Base-by-base conservation (phyloP, 257 asterid species). In the Ophiorrhiza pumila region DNA sequence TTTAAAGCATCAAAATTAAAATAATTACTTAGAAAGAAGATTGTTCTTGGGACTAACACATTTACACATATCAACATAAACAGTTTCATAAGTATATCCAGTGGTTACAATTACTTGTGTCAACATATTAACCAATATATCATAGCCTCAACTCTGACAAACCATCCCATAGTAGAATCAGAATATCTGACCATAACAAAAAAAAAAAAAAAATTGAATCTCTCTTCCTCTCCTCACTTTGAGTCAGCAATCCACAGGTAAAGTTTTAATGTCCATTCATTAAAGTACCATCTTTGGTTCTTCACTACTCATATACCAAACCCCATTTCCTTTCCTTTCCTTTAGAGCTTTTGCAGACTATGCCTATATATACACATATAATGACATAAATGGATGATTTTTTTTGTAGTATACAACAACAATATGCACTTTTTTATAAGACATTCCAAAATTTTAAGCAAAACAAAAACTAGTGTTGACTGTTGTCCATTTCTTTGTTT, bases 111-210 rank as follows among this genome's bases (percentile, higher is more conserved):
- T 0, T 20, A 60, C 46, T 23, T 12, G 27, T 46, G 37, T 29
- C 34, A 6, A 35, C 50, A 20, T 62, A 42, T 32, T 50, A 11
- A 65, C 78, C 67, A 10, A 18, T 22, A 47, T 72, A 65, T 25
- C 9, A 65, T 17, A 17, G 58, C 2, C 37, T 15, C 2, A n/a
- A 59, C 47, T 46, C 58, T 71, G 77, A 25, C 65, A 25, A 39
- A 37, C 13, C 12, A 10, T 25, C 71, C 49, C 60, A 31, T 63
- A 63, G 12, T 49, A 35, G 56, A 47, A 45, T 76, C 75, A 69
- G 71, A 69, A 69, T 59, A 76, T 76, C 62, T 76, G 69, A 59
- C 65, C n/a, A n/a, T n/a, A n/a, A n/a, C n/a, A n/a, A n/a, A n/a
- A n/a, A n/a, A n/a, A n/a, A n/a, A n/a, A 10, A n/a, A 32, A 76